Percentiles rank a stretch among this genome's conserved stretches.
These are phyloP conservation scores for Blastocystis hominis DNA, from an alignment of 352 stramenopile genomes.

Conservation along the genomic window DNA sequence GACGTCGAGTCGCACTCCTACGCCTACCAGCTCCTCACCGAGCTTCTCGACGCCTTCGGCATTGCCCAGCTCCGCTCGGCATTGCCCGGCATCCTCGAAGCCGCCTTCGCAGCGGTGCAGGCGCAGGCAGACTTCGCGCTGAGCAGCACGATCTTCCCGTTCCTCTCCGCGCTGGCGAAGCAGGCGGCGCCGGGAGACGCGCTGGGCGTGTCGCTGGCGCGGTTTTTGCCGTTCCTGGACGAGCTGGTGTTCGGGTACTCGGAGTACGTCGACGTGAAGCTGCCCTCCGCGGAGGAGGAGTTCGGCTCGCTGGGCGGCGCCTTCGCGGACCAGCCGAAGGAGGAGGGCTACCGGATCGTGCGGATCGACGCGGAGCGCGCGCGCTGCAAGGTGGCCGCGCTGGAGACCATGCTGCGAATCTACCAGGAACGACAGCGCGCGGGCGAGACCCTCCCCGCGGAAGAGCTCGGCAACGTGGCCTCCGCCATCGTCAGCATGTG, in stretches of 20 bases:
- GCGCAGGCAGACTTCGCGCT: background rate
- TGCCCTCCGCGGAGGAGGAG: background rate
- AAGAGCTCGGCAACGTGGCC: background rate
- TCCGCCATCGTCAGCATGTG: background rate
- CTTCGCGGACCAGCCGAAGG: background rate
- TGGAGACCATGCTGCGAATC: background rate
- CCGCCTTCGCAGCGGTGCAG: background rate
- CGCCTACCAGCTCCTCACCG: background rate
- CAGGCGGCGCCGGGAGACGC: background rate
- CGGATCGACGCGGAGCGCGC: background rate
- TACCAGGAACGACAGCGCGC: background rate
- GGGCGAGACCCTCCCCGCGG: background rate
- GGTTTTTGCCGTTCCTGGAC: conserved; percentile 11
- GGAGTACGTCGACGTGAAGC: conserved; percentile 26
- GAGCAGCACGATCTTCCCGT: conserved; percentile 11
- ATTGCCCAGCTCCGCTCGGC: background rate
- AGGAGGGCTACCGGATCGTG: background rate
- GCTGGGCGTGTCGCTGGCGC: background rate
- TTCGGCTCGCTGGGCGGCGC: background rate
- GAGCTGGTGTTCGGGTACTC: background rate
- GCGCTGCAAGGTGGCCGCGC: background rate
- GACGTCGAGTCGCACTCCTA: background rate
- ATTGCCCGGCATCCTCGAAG: background rate
- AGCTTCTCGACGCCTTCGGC: background rate
- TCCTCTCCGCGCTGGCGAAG: background rate